Conservation (phyloP, 306 rosid species). For the Rosa chinensis region DNA sequence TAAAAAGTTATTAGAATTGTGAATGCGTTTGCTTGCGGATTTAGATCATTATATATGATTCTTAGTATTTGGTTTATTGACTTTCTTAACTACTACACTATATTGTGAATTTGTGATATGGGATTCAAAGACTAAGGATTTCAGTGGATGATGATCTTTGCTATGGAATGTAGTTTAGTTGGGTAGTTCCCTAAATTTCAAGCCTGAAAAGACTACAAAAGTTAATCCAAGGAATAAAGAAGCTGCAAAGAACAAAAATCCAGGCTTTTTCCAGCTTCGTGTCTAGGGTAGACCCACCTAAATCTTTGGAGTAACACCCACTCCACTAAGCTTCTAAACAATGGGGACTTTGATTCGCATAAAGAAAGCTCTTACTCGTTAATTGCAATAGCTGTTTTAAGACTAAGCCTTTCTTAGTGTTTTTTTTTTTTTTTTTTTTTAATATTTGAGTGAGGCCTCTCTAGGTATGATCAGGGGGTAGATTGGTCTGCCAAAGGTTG, state of each 20-base stretch:
- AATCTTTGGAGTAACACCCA: constrained; percentile 20
- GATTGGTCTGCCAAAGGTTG: constrained; percentile 2
- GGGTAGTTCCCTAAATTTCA: not conserved
- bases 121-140: not conserved
- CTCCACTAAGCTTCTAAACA: constrained; percentile 6
- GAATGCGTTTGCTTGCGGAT: not conserved
- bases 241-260: not conserved
- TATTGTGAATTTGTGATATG: not conserved
- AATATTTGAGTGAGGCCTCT: not conserved
- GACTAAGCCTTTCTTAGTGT: not conserved
- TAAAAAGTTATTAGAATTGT: not conserved
- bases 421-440: not conserved
- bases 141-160: not conserved
- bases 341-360: not conserved
- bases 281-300: constrained; percentile 6
- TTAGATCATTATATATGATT: not conserved
- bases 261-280: constrained; percentile 9
- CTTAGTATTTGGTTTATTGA: not conserved
- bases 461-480: not conserved
- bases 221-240: constrained; percentile 2
- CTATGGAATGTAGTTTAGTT: not conserved
- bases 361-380: not conserved
- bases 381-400: not conserved
- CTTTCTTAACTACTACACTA: not conserved
- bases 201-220: not conserved